Evolutionary conservation across 2,329 filamentous ascomycete genomes (phyloP), one percentile per base, ranked within the genome.

Genomic region (Leptographium galeiforme): DNA sequence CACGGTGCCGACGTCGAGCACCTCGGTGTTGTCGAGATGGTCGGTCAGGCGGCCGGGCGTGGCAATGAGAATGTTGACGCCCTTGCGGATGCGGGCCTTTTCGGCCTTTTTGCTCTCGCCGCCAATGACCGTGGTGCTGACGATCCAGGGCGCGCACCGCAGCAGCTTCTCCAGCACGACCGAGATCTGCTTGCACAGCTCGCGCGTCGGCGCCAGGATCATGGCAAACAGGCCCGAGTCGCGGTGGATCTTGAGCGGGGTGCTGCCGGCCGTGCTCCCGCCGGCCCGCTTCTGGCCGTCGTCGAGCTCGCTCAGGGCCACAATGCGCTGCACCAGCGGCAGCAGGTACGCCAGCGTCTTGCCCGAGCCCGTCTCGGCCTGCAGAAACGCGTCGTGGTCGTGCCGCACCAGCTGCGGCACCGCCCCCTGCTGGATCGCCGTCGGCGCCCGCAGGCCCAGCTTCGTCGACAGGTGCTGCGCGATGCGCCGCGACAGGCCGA

Each of bases 341-440:
- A 98, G 72, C 6, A 98, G 76, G 66, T 98, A 98, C n/a, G 93
- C 88, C 56, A 98, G 71, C 0, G 93, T 98, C 71, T 98, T 98
- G 70, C 93, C 93, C 0, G 93, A 98, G 60, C 93, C 93, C 0
- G 93, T 98, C 70, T 98, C 86, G 3, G 93, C 94, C 66, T 97
- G 93, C 38, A 98, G 85, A 62, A 98, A 98, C 2, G 90, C 90
- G 71, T 98, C 93, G 47, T 80, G 83, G 61, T 95, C 86, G 52
- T 85, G 84, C 44, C 82, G 82, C 46, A 95, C 69, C 57, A 98
- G 71, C 61, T 93, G 84, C 44, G 86, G 77, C 41, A 98, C 84
- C 1, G 91, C 85, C 57, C 87, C 88, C 61, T 90, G 90, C 69
- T 98, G 93, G 64, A 98, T 96, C 0, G 88, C 89, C 0, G 93